Evolutionary conservation across 2,329 filamentous ascomycete species (phyloP).

Genomic region (Hymenotorrendiella dingleyae): DNA sequence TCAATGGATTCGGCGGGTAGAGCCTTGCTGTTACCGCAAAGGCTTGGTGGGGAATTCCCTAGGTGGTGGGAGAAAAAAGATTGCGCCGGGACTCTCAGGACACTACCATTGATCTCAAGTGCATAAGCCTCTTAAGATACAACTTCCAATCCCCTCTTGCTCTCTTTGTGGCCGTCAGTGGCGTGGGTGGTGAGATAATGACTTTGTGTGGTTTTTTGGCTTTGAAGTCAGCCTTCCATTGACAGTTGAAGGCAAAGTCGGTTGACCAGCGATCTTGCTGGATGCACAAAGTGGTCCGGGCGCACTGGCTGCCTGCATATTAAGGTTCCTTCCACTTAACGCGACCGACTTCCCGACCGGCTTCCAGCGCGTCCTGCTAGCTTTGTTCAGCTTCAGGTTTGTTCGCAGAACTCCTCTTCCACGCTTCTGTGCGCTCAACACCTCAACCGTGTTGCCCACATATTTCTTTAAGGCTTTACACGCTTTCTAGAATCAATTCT

Average conservation of each 20-base stretch:
- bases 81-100: too few species aligned
- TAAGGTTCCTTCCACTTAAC: conserved; percentile 14
- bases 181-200: conserved; percentile 9
- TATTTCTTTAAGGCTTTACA: too few species aligned
- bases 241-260: background rate
- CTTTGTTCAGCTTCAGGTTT: background rate
- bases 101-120: too few species aligned
- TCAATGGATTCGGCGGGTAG: conserved; percentile 7
- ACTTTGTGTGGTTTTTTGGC: conserved; percentile 14
- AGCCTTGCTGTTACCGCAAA: conserved; percentile 27
- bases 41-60: conserved; percentile 9
- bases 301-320: too few species aligned
- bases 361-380: conserved; percentile 10
- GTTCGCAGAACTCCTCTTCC: background rate
- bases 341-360: conserved; percentile 10
- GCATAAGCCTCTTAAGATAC: too few species aligned
- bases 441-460: too few species aligned
- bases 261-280: too few species aligned
- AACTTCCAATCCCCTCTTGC: conserved; percentile 5
- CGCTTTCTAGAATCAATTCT: too few species aligned
- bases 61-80: too few species aligned
- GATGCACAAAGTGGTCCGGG: too few species aligned
- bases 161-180: conserved; percentile 8
- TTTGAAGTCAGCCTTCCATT: conserved; percentile 3
- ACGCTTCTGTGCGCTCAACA: background rate